Conservation (phyloP, 1,139 yeast genomes). For the Meyerozyma athensensis region DNA sequence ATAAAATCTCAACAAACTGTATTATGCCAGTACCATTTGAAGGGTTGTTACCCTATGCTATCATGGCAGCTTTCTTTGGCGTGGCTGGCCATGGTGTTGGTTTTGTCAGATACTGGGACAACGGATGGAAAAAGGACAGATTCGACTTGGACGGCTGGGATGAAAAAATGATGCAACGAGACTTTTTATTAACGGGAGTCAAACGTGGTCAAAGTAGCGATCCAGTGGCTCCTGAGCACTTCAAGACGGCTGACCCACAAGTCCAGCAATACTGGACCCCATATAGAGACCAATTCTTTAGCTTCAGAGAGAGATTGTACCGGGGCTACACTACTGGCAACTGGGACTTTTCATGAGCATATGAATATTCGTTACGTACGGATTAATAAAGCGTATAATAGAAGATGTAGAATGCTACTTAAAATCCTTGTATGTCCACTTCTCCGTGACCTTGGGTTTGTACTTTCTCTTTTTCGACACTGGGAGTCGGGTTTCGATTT, state of each 20-base stretch:
- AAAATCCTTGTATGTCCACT: constrained; percentile 90
- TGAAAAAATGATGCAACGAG: constrained; percentile 60
- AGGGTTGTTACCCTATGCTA: constrained; percentile 63
- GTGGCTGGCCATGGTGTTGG: constrained; percentile 47
- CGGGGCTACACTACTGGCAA: constrained; percentile 46
- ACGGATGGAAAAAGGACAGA: constrained; percentile 52
- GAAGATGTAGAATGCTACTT: constrained; percentile 33
- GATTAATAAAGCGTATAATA: neutral
- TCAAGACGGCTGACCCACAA: constrained; percentile 40
- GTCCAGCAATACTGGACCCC: constrained; percentile 45
- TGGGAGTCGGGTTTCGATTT: constrained; percentile 79
- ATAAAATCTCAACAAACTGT: constrained; percentile 5
- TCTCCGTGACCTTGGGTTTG: constrained; percentile 74
- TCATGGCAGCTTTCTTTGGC: constrained; percentile 53
- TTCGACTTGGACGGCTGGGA: constrained; percentile 54
- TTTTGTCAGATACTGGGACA: constrained; percentile 42
- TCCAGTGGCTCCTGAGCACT: constrained; percentile 70
- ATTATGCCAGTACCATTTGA: constrained; percentile 63
- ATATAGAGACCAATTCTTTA: constrained; percentile 46
- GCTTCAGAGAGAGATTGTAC: constrained; percentile 46
- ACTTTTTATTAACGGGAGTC: constrained; percentile 69
- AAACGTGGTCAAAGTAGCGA: constrained; percentile 65
- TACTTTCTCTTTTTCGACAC: constrained; percentile 62
- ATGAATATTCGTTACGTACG: constrained; percentile 1
- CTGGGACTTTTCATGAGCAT: constrained; percentile 39